phyloP scores from a whole-genome alignment of 805 yeast species.

The Wickerhamiella vanderwaltii region DNA sequence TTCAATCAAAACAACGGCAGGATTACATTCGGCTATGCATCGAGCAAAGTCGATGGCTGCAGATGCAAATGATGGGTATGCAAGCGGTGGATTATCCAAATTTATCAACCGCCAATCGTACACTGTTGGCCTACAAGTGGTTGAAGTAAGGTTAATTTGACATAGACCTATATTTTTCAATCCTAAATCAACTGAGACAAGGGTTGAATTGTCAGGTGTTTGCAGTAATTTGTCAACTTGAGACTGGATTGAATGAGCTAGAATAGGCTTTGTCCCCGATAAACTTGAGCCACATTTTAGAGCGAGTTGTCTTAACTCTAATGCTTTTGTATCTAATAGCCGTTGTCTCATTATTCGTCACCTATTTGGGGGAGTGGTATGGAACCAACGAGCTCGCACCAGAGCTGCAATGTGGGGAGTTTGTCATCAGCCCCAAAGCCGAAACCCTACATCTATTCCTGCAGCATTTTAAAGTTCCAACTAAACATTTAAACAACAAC shows the following conservation, averaged over 20 bases:
- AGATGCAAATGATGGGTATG: slow-evolving; percentile 23
- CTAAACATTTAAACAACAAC: too few species aligned
- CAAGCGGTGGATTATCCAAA: slow-evolving; percentile 14
- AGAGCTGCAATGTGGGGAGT: too few species aligned
- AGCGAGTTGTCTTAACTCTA: background rate
- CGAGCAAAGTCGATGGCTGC: slow-evolving; percentile 18
- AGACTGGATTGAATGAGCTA: background rate
- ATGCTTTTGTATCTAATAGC: too few species aligned
- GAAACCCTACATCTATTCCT: too few species aligned
- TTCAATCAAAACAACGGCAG: slow-evolving; percentile 40
- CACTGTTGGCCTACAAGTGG: slow-evolving; percentile 3
- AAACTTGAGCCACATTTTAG: background rate
- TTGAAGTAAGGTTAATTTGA: slow-evolving; percentile 9
- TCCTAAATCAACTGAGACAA: slow-evolving; percentile 28
- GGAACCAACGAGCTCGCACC: too few species aligned
- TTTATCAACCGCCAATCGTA: slow-evolving; percentile 12
- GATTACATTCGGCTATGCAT: slow-evolving; percentile 15
- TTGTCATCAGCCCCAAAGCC: too few species aligned
- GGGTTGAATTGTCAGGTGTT: slow-evolving; percentile 9
- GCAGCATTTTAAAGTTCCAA: too few species aligned
- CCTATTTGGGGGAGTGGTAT: too few species aligned
- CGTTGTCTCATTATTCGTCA: too few species aligned
- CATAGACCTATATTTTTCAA: slow-evolving; percentile 26
- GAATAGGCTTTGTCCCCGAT: background rate
- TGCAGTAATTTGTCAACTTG: background rate